Evolutionary conservation across 2,329 filamentous ascomycete genomes (phyloP).

Genomic region (Colletotrichum tabaci): DNA sequence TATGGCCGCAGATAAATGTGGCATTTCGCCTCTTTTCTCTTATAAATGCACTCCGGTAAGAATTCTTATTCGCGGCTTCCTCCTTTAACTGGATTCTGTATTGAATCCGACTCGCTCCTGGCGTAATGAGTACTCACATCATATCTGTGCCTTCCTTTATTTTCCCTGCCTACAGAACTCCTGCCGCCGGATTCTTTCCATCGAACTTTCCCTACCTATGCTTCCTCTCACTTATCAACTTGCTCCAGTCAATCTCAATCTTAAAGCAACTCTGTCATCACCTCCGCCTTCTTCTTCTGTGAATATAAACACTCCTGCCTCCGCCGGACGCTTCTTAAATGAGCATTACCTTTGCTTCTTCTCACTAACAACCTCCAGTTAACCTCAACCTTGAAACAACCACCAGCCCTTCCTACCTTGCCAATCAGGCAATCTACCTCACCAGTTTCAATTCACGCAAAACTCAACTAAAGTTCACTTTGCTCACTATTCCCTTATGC

Average conservation of each 20-base stretch:
- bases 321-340: no score
- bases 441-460: neutral
- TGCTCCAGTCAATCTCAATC: neutral
- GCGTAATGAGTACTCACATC: neutral
- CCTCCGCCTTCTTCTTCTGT: no score
- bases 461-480: neutral
- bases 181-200: neutral
- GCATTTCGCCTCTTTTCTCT: neutral
- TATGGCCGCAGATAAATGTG: neutral
- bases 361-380: no score
- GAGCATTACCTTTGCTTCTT: no score
- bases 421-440: neutral
- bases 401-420: no score
- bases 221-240: neutral
- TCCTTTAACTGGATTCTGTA: neutral
- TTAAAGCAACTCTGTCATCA: no score
- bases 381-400: no score
- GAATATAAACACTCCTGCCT: no score
- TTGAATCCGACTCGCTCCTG: neutral
- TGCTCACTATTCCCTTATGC: neutral
- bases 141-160: neutral
- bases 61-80: neutral
- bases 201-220: neutral
- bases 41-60: no score
- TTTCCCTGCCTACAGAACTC: neutral